Percentiles rank a stretch among this genome's conserved stretches.
phyloP scores from a whole-genome alignment of 2,329 filamentous ascomycete genomes.

The Triangularia setosa region DNA sequence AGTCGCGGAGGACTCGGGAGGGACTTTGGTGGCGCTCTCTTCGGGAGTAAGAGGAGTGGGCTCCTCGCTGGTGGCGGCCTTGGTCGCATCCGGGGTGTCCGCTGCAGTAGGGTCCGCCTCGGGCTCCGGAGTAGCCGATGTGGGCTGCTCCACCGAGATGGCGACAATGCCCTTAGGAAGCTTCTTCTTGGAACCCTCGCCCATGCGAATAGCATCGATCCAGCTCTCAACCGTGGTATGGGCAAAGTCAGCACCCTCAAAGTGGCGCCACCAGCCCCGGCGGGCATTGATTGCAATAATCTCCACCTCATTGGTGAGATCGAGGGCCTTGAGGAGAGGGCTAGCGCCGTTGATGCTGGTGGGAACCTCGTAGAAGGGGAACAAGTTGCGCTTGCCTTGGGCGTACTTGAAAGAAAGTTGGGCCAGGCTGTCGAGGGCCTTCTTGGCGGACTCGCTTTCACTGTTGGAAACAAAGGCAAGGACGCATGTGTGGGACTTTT shows the following conservation, averaged over 20 bases:
- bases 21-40: slow-evolving; percentile 15
- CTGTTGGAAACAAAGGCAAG: slow-evolving; percentile 64
- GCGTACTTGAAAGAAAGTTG: slow-evolving; percentile 74
- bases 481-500: slow-evolving; percentile 78
- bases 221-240: slow-evolving; percentile 68
- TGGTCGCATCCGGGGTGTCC: slow-evolving; percentile 28
- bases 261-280: slow-evolving; percentile 79
- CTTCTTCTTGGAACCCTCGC: slow-evolving; percentile 77
- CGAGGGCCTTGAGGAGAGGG: slow-evolving; percentile 57
- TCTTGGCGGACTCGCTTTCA: slow-evolving; percentile 47
- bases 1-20: slow-evolving; percentile 20
- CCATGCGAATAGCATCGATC: slow-evolving; percentile 88
- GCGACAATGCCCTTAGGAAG: slow-evolving; percentile 58
- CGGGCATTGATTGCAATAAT: slow-evolving; percentile 82
- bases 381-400: slow-evolving; percentile 62
- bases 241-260: slow-evolving; percentile 55
- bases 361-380: slow-evolving; percentile 79
- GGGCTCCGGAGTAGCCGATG: slow-evolving; percentile 42
- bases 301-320: slow-evolving; percentile 59
- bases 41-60: slow-evolving; percentile 23
- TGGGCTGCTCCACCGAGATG: slow-evolving; percentile 37
- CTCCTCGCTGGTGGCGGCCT: slow-evolving; percentile 19
- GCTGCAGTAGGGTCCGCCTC: slow-evolving; percentile 28
- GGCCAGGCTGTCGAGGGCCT: slow-evolving; percentile 61
- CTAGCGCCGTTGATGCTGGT: slow-evolving; percentile 54